These are phyloP conservation scores for Medicago truncatula DNA, from an alignment of 306 rosid species.

Conservation along the genomic window MtrunA17r5.0-ANR NC_053047.1:36102001-36102500, in stretches of 20 bases:
- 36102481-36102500: not conserved
- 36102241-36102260: not conserved
- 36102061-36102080: too few species aligned
- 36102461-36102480: not conserved
- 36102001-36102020: too few species aligned
- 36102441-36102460: not conserved
- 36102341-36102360: slow-evolving; percentile 30
- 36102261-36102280: not conserved
- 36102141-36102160: too few species aligned
- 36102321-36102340: slow-evolving; percentile 4
- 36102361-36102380: not conserved
- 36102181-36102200: too few species aligned
- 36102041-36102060: too few species aligned
- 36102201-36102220: not conserved
- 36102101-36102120: too few species aligned
- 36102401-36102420: not conserved
- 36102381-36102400: not conserved
- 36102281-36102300: slow-evolving; percentile 66
- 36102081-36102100: too few species aligned
- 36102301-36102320: slow-evolving; percentile 42
- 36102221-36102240: not conserved
- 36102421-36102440: slow-evolving; percentile 1
- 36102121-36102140: too few species aligned
- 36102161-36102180: too few species aligned
- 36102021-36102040: too few species aligned